Base-by-base conservation (phyloP, 2,329 filamentous ascomycete genomes). In the Fusarium nodosum region DNA sequence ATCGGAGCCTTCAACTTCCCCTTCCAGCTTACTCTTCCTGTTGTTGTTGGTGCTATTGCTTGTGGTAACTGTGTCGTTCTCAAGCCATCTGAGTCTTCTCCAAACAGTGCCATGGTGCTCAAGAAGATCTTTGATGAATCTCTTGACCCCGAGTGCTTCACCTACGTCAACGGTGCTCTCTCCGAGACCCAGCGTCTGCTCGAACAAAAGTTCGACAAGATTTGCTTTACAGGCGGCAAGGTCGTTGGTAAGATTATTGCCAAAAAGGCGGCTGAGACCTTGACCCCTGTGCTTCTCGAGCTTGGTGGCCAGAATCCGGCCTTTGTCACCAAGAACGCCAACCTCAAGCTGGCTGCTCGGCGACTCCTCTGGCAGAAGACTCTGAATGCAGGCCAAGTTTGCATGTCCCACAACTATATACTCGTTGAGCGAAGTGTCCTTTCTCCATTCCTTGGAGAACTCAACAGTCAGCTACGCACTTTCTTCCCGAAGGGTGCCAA, bases 1-100 rank as follows among this genome's bases (percentile, higher is more conserved):
- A 97, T 98, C 76, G 93, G 94, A 60, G 90, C 96, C 44, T 98
- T 93, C 87, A 99, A 99, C 84, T 97, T 94, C 79, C 96, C 96
- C 53, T 84, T 97, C 78, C 90, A 94, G 80, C 86, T 98, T 44
- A 89, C 90, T 38, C 78, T 98, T 41, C 87, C 88, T 2, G 94
- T 95, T 3, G 80, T 97, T 64, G 87, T 97, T 67, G 96, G 95
- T 60, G 96, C 95, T 75, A 97, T 99, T 74, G 90, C 93, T 44
- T 95, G 93, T 11, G 96, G 96, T 54, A 97, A 96, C 80, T 95
- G 94, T 8, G 93, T 91, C 47, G 84, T 97, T 22, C 78, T 98
- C 74, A 99, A 99, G 86, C 95, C 96, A 7, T 96, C 93, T 22
- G 96, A 99, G 82, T 87, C 88, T 57, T 86, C 94, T 0, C 90